These are phyloP conservation scores for Cryomyces minteri DNA, from an alignment of 495 filamentous ascomycete genomes.

Conservation along the genomic window DNA sequence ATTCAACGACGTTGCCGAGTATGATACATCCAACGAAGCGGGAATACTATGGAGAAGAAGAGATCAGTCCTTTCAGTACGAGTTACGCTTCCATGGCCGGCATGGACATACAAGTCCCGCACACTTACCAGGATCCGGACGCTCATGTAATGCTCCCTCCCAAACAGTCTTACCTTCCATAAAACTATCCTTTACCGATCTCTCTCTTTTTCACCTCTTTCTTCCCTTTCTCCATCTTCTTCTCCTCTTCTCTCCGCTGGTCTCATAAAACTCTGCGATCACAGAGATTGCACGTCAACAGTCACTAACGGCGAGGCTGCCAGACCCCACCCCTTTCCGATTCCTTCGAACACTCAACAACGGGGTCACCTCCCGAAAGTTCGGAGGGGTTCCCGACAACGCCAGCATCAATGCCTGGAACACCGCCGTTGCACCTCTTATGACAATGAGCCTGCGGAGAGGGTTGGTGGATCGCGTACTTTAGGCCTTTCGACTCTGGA, in stretches of 20 bases:
- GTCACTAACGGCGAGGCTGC: neutral
- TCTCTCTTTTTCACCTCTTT: neutral
- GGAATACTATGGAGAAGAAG: constrained; percentile 39
- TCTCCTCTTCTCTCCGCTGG: no score
- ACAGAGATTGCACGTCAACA: neutral
- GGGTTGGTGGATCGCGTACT: no score
- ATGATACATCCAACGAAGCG: constrained; percentile 49
- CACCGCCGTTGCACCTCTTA: constrained; percentile 27
- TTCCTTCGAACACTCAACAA: constrained; percentile 55
- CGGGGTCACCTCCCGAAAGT: constrained; percentile 35
- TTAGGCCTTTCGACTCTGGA: no score
- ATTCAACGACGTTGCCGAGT: constrained; percentile 45
- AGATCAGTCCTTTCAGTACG: constrained; percentile 58
- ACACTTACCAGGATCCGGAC: constrained; percentile 36
- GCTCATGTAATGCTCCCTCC: constrained; percentile 10
- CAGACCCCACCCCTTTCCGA: constrained; percentile 79
- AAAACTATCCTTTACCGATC: neutral
- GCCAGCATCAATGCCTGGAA: constrained; percentile 48
- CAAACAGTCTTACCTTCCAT: constrained; percentile 5
- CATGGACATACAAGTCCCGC: constrained; percentile 46
- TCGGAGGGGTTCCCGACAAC: constrained; percentile 42
- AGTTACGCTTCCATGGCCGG: constrained; percentile 58
- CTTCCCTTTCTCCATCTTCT: no score
- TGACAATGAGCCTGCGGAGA: no score
- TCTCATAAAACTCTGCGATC: no score